Conservation (phyloP, 345 rosid genomes). For the Acer yangbiense region DNA sequence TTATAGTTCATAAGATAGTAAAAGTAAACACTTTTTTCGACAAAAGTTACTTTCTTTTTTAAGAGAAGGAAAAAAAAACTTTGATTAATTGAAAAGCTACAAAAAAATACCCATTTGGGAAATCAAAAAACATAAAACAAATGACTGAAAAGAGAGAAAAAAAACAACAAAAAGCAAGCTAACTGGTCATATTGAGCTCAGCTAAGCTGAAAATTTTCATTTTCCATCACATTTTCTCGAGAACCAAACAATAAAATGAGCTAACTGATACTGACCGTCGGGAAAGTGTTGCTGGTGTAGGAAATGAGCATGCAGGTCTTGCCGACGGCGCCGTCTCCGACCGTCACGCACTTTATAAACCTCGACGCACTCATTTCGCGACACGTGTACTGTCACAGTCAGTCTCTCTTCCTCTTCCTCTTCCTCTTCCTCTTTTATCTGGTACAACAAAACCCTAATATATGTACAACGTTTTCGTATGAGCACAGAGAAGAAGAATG, state of each 20-base stretch:
- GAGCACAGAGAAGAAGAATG: neutral
- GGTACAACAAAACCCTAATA: constrained; percentile 22
- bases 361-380: constrained; percentile 65
- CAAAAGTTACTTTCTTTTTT: neutral
- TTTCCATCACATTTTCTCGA: constrained; percentile 7
- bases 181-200: neutral
- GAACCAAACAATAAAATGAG: constrained; percentile 11
- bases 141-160: neutral
- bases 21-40: neutral
- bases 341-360: constrained; percentile 82
- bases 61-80: neutral
- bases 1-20: neutral
- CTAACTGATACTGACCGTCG: constrained; percentile 48
- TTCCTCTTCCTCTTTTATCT: constrained; percentile 2
- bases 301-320: constrained; percentile 85
- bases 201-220: constrained; percentile 8
- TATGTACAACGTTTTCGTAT: neutral
- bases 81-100: neutral
- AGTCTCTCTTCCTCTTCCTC: constrained; percentile 2
- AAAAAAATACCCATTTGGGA: neutral
- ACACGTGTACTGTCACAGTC: neutral
- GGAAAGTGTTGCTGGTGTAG: constrained; percentile 79
- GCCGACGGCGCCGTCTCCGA: constrained; percentile 84
- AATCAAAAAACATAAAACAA: neutral
- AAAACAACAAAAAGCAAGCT: neutral